Evolutionary conservation across 1,284 basidiomycete genomes (phyloP).

Genomic region (Ustilago crameri): DNA sequence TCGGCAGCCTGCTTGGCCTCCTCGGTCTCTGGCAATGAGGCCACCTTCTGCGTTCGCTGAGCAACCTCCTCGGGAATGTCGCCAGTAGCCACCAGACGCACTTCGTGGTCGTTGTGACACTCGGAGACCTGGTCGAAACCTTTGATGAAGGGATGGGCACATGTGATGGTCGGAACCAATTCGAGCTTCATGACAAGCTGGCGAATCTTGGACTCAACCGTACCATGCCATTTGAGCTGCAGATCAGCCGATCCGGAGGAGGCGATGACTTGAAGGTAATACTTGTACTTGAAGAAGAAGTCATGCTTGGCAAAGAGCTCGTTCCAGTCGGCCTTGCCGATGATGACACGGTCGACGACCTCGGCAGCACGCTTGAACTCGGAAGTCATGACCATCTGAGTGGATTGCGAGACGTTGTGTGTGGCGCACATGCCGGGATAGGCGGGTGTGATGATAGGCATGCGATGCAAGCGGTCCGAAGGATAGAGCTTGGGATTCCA

Average conservation of each 20-base stretch:
- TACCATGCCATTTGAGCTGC: constrained; percentile 96
- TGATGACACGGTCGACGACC: constrained; percentile 90
- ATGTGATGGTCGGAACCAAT: constrained; percentile 86
- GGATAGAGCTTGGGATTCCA: constrained; percentile 99
- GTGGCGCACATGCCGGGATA: constrained; percentile 99
- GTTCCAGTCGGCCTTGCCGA: constrained; percentile 82
- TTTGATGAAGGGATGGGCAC: constrained; percentile 95
- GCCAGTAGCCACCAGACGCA: constrained; percentile 61
- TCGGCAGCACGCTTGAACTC: constrained; percentile 95
- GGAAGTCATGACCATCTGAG: constrained; percentile 94
- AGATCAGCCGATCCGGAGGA: constrained; percentile 81
- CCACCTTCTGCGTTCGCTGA: constrained; percentile 55
- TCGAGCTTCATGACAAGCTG: constrained; percentile 98
- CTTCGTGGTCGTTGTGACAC: constrained; percentile 80
- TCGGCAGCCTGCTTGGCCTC: constrained; percentile 51
- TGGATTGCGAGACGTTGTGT: constrained; percentile 95
- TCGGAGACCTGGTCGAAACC: constrained; percentile 89
- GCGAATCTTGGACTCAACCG: constrained; percentile 95
- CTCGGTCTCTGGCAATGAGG: constrained; percentile 54
- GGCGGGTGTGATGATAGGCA: constrained; percentile 99
- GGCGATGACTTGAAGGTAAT: constrained; percentile 98
- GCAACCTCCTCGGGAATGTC: constrained; percentile 64
- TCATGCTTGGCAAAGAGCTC: constrained; percentile 88
- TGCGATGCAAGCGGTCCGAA: constrained; percentile 89
- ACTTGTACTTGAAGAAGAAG: constrained; percentile 96